phyloP scores from a whole-genome alignment of 306 rosid species.

The Prunus dulcis region DNA sequence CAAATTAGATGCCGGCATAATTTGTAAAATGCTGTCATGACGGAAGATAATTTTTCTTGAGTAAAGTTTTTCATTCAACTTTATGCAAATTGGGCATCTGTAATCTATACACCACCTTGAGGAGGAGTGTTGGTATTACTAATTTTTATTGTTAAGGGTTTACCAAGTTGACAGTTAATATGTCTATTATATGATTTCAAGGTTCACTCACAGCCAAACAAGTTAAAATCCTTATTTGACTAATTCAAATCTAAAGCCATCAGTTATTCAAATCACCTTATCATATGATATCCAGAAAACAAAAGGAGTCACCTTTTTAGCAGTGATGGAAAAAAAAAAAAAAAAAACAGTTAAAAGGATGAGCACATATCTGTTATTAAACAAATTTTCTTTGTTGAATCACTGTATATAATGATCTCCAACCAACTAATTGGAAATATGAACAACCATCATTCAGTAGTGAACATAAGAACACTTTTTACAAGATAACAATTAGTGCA shows the following conservation, averaged over 20 bases:
- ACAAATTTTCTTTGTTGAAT: neutral
- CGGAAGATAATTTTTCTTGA: neutral
- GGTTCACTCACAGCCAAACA: neutral
- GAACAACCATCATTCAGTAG: conserved; percentile 5
- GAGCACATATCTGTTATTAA: neutral
- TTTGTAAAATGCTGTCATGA: neutral
- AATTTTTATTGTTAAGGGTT: no score
- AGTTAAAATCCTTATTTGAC: neutral
- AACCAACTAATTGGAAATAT: neutral
- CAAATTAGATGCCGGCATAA: neutral
- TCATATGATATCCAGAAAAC: neutral
- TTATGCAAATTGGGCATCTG: neutral
- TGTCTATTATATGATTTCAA: neutral
- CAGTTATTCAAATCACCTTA: neutral
- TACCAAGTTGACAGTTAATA: neutral
- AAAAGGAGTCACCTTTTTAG: neutral
- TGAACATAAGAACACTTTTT: conserved; percentile 9
- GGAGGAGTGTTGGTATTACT: neutral
- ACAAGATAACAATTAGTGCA: conserved; percentile 11
- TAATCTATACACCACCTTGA: neutral
- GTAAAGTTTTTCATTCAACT: neutral
- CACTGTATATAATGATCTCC: neutral
- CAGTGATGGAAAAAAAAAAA: neutral
- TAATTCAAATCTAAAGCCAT: neutral
- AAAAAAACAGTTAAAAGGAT: neutral